These are phyloP conservation scores for Aureobasidium sp. DNA, from an alignment of 2,329 filamentous ascomycete species.

Conservation along the genomic window DNA sequence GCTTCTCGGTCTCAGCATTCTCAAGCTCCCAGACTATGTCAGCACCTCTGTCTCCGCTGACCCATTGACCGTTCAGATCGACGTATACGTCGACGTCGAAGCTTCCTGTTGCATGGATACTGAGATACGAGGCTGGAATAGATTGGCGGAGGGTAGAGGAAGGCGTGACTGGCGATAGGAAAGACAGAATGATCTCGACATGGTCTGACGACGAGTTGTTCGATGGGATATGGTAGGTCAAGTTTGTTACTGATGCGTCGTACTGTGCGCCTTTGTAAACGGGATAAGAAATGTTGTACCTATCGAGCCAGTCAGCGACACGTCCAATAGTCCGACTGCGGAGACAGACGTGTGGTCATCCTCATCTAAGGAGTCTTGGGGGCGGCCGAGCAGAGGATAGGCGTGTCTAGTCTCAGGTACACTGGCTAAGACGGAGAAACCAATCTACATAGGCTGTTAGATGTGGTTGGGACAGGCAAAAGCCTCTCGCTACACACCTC, in stretches of 20 bases:
- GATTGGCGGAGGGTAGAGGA: constrained; percentile 74
- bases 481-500: constrained; percentile 28
- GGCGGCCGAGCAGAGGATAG: constrained; percentile 58
- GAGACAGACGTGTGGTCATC: constrained; percentile 33
- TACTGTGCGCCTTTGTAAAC: constrained; percentile 56
- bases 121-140: constrained; percentile 75
- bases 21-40: constrained; percentile 63
- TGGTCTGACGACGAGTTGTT: constrained; percentile 30
- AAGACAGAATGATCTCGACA: constrained; percentile 54
- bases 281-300: constrained; percentile 54
- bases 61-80: constrained; percentile 59
- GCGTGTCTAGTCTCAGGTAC: constrained; percentile 53
- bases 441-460: constrained; percentile 34
- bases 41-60: constrained; percentile 65
- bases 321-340: no score
- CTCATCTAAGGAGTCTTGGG: constrained; percentile 54
- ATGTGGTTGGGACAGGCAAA: no score
- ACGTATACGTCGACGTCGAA: constrained; percentile 46
- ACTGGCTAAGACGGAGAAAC: constrained; percentile 57
- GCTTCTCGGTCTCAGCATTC: constrained; percentile 29
- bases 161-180: constrained; percentile 72
- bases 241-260: constrained; percentile 63
- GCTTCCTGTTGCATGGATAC: constrained; percentile 60
- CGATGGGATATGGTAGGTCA: constrained; percentile 55
- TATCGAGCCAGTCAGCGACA: constrained; percentile 21